Conservation (phyloP, 805 yeast genomes). For the Pichia gijzeniarum region DNA sequence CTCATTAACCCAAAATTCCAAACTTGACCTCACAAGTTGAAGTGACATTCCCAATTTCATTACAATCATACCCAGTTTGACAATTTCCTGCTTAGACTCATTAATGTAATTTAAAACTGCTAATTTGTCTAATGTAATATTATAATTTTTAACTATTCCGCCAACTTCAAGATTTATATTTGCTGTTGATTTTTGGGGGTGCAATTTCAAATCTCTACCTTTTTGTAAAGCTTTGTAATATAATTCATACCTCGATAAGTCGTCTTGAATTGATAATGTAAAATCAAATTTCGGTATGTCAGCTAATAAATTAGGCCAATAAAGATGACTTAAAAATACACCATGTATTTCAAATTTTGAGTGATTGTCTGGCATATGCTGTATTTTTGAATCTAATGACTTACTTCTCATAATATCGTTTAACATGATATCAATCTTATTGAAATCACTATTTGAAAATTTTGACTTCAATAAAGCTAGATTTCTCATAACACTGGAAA, state of each 20-base stretch:
- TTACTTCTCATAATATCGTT: constrained; percentile 59
- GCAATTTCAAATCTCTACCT: constrained; percentile 53
- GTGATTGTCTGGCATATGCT: constrained; percentile 12
- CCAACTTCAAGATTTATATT: constrained; percentile 51
- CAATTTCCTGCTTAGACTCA: constrained; percentile 11
- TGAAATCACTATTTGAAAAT: constrained; percentile 55
- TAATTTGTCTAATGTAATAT: constrained; percentile 67
- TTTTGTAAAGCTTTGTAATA: constrained; percentile 39
- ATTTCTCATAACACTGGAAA: constrained; percentile 34
- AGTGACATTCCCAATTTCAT: constrained; percentile 37
- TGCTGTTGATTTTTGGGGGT: constrained; percentile 58
- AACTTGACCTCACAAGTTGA: constrained; percentile 32
- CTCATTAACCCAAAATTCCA: constrained; percentile 59
- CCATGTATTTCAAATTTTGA: constrained; percentile 40
- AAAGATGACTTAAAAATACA: constrained; percentile 64
- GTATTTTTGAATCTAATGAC: constrained; percentile 30
- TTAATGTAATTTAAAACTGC: constrained; percentile 37
- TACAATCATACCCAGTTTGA: constrained; percentile 30
- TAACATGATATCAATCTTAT: constrained; percentile 77
- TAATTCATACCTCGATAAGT: constrained; percentile 36
- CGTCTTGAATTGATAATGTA: constrained; percentile 40
- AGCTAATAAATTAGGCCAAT: constrained; percentile 64
- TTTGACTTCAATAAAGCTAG: constrained; percentile 46
- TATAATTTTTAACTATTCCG: constrained; percentile 32
- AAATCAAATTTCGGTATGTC: constrained; percentile 33